Evolutionary conservation across 306 rosid genomes (phyloP).

Genomic region (Amphicarpaea edgeworthii): DNA sequence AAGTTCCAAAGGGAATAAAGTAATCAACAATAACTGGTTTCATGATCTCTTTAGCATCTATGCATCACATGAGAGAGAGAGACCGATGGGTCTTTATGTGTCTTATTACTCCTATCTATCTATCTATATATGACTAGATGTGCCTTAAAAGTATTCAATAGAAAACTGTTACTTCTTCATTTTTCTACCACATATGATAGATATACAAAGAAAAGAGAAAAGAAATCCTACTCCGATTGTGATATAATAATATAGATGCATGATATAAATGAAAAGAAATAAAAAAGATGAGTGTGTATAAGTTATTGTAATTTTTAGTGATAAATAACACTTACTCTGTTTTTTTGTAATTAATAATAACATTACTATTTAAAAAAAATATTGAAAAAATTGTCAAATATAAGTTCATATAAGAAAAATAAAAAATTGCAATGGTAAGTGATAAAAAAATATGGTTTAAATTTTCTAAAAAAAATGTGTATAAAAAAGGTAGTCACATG

Average conservation of each 20-base stretch:
- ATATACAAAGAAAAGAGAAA: background rate
- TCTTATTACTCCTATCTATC: no score
- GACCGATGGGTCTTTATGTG: background rate
- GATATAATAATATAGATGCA: background rate
- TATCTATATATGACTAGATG: background rate
- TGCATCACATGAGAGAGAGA: background rate
- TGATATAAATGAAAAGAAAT: background rate
- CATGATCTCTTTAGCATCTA: background rate
- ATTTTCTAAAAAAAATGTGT: no score
- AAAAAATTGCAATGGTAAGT: background rate
- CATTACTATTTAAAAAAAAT: background rate
- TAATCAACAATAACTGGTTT: background rate
- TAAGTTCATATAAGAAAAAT: background rate
- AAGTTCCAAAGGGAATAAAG: conserved; percentile 26
- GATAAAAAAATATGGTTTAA: background rate
- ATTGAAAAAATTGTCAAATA: background rate
- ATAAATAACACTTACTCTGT: background rate
- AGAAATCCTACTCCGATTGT: background rate
- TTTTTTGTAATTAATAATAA: background rate
- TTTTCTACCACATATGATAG: background rate
- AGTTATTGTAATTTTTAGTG: background rate
- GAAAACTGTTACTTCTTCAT: background rate
- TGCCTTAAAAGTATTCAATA: background rate
- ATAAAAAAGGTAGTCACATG: background rate
- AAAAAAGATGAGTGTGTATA: background rate